Evolutionary conservation across 31 red algal genomes (phyloP).

Genomic region (Odonthalia washingtoniensis): DNA sequence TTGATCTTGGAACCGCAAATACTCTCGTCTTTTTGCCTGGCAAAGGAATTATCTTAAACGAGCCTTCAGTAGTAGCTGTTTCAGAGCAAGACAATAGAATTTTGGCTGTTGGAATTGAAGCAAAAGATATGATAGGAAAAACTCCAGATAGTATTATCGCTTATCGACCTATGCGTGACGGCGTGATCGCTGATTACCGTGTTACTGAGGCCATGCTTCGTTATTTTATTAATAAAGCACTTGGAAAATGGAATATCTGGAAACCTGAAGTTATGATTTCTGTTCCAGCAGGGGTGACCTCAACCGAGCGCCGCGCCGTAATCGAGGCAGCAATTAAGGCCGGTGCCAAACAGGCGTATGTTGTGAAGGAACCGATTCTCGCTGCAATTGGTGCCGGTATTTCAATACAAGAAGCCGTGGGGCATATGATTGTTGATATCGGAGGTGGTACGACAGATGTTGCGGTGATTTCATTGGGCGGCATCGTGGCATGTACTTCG

Average conservation of each 20-base stretch:
- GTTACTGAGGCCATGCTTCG: slow-evolving; percentile 43
- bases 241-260: background rate
- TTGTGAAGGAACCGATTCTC: slow-evolving; percentile 35
- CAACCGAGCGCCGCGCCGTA: slow-evolving; percentile 31
- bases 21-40: slow-evolving; percentile 27
- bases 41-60: slow-evolving; percentile 38
- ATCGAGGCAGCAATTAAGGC: slow-evolving; percentile 34
- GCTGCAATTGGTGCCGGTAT: slow-evolving; percentile 43
- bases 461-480: slow-evolving; percentile 29
- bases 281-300: slow-evolving; percentile 45
- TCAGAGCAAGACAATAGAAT: slow-evolving; percentile 27
- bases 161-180: slow-evolving; percentile 33
- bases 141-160: slow-evolving; percentile 43
- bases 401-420: slow-evolving; percentile 17
- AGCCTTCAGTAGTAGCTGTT: slow-evolving; percentile 41
- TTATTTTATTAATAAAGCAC: slow-evolving; percentile 13
- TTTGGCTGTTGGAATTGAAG: slow-evolving; percentile 32
- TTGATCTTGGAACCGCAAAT: slow-evolving; percentile 56
- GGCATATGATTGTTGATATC: slow-evolving; percentile 53
- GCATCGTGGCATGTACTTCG: slow-evolving; percentile 22
- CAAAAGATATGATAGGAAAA: slow-evolving; percentile 34
- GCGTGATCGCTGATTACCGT: slow-evolving; percentile 44
- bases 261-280: slow-evolving; percentile 22
- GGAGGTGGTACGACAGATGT: slow-evolving; percentile 49
- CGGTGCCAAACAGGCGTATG: slow-evolving; percentile 23